Evolutionary conservation across 495 filamentous ascomycete species (phyloP).

Genomic region (Tuber borchii): DNA sequence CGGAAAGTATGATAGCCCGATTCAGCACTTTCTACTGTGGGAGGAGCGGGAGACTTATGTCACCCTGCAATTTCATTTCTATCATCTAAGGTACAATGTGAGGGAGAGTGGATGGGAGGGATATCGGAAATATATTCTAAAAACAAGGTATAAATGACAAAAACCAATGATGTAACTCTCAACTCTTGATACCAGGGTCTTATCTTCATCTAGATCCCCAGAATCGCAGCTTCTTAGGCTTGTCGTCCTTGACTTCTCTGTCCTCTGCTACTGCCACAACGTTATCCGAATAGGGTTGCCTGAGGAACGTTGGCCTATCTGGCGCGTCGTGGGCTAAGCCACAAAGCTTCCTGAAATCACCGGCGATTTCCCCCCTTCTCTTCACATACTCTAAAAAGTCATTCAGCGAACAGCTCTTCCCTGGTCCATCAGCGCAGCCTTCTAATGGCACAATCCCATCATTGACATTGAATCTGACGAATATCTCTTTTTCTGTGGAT

Average conservation of each 20-base stretch:
- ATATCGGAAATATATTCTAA: neutral
- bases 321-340: conserved; percentile 43
- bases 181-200: neutral
- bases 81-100: neutral
- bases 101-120: neutral
- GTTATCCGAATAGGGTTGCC: conserved; percentile 40
- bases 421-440: conserved; percentile 50
- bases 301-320: conserved; percentile 46
- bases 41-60: neutral
- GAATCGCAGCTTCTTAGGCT: conserved; percentile 28
- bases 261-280: conserved; percentile 3
- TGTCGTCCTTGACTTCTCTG: neutral
- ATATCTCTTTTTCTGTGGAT: conserved; percentile 34
- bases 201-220: conserved; percentile 22
- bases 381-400: conserved; percentile 47
- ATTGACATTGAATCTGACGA: conserved; percentile 55
- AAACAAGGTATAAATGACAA: neutral
- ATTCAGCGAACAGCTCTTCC: conserved; percentile 50
- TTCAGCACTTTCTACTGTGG: neutral
- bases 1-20: neutral
- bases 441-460: conserved; percentile 53
- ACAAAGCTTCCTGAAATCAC: conserved; percentile 46
- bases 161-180: neutral
- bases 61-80: neutral
- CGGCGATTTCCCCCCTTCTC: conserved; percentile 38